Base-by-base conservation (phyloP, 768 basidiomycete genomes). In the Podaxis sp. region DNA sequence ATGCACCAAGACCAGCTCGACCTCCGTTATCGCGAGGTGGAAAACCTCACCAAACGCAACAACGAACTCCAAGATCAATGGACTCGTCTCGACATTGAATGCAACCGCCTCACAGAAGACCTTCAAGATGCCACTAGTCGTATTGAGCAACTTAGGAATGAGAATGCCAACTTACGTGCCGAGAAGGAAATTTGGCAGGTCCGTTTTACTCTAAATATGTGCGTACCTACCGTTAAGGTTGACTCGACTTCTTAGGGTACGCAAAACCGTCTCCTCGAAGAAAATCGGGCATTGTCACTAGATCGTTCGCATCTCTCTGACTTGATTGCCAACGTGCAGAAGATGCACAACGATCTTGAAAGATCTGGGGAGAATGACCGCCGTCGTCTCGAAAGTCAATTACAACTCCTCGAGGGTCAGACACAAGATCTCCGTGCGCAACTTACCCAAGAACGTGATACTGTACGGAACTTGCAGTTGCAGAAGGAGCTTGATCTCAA, bases 101-200 rank as follows among this genome's bases (percentile, higher is more conserved):
- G 84, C 64, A 82, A 83, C 65, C 83, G 90, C 59, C 83, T 88
- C 39, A 77, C 84, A 15, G 89, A 92, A 49, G 89, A 92, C 49
- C 77, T 91, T 9, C 78, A 84, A 22, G 73, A 80, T 6, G 80
- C 86, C 2, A 86, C 84, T 64, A 78, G 83, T 26, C 81, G 82
- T 24, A 76, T 89, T 15, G 93, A 96, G 65, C 88, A 91, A 62
- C 77, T 95, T 42, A 86, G 93, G 9, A 93, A 91, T 67, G 96
- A 98, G 68, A 85, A 82, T 66, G 90, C 92, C 2, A 96, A 93
- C 72, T 82, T 97, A 17, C 87, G 90, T 48, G 95, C 95, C 0
- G 96, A 99, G 82, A 96, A 94, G 79, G 89, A 87, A 70, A 92
- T 96, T 39, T 94, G 91, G 90, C 92, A 93, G 88, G 94, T 92